Evolutionary conservation across 441 rosid genomes (phyloP).

Genomic region (Iberis amara): DNA sequence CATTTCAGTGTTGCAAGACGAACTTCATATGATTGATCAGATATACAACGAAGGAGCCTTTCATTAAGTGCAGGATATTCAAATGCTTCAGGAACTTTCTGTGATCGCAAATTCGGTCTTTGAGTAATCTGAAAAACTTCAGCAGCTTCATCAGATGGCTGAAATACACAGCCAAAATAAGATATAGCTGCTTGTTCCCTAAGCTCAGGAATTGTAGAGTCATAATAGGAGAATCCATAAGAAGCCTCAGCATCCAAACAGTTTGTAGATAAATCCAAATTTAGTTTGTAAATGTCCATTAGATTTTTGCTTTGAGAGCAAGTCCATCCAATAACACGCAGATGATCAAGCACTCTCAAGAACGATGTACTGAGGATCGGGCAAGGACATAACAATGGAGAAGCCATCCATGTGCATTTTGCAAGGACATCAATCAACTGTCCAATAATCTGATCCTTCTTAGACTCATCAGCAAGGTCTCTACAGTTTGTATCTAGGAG

Average conservation of each 20-base stretch:
- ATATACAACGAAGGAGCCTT: slow-evolving; percentile 52
- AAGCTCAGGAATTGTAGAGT: slow-evolving; percentile 76
- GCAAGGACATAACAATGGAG: slow-evolving; percentile 64
- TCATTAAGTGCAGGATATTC: slow-evolving; percentile 44
- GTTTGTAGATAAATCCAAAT: slow-evolving; percentile 57
- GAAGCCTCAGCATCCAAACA: slow-evolving; percentile 64
- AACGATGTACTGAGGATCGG: slow-evolving; percentile 73
- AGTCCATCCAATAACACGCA: slow-evolving; percentile 64
- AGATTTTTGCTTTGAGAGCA: slow-evolving; percentile 38
- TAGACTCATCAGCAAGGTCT: slow-evolving; percentile 62
- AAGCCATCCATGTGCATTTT: slow-evolving; percentile 68
- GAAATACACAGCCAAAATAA: slow-evolving; percentile 72
- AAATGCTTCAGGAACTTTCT: slow-evolving; percentile 31
- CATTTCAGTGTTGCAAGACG: slow-evolving; percentile 82
- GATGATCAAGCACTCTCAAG: slow-evolving; percentile 66
- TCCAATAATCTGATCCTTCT: slow-evolving; percentile 74
- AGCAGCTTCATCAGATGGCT: slow-evolving; percentile 47
- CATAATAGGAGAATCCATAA: slow-evolving; percentile 55
- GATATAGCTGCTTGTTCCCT: slow-evolving; percentile 76
- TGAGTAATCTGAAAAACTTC: slow-evolving; percentile 38
- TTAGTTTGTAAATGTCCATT: slow-evolving; percentile 41
- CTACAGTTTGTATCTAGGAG: slow-evolving; percentile 83
- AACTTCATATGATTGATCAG: slow-evolving; percentile 85
- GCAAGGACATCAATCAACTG: slow-evolving; percentile 51
- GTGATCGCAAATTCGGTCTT: slow-evolving; percentile 28